These are phyloP conservation scores for Paramecium bursaria DNA, from an alignment of 73 alveolate species.

Conservation along the genomic window DNA sequence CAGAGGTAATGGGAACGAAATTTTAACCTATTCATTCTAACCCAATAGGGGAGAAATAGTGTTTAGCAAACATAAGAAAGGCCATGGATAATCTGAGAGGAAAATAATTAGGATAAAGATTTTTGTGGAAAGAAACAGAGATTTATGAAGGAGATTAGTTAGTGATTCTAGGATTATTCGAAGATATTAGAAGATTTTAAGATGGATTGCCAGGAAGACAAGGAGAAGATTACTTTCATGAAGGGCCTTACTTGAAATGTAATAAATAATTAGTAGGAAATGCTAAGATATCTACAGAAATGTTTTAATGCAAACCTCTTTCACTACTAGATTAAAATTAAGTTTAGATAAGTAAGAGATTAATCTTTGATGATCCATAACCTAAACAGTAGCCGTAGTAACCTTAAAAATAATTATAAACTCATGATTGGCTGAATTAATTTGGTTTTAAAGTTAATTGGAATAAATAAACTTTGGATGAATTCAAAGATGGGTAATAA, in stretches of 20 bases:
- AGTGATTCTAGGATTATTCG: constrained; percentile 28
- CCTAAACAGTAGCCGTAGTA: too few relatives aligned
- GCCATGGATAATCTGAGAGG: constrained; percentile 22
- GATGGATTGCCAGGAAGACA: constrained; percentile 50
- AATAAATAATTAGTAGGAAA: too few relatives aligned
- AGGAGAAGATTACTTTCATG: constrained; percentile 39
- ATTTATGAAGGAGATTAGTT: constrained; percentile 56
- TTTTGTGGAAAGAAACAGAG: constrained; percentile 28
- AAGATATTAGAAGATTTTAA: constrained; percentile 46
- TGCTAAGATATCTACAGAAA: not conserved
- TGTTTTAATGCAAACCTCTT: constrained; percentile 1
- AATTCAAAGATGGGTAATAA: constrained; percentile 60
- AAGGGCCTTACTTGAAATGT: constrained; percentile 36
- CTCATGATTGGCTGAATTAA: constrained; percentile 29
- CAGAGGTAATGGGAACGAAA: not conserved
- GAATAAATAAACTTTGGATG: constrained; percentile 38
- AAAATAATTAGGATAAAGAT: constrained; percentile 28
- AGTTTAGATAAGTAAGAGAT: not conserved
- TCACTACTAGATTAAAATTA: not conserved
- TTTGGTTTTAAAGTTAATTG: constrained; percentile 36
- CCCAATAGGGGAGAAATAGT: constrained; percentile 46
- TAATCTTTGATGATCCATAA: constrained; percentile 59
- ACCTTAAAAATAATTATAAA: too few relatives aligned
- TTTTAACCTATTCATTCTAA: constrained; percentile 2
- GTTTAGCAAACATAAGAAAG: constrained; percentile 40